A percentile compares a stretch with the other conserved stretches of the same genome.
Evolutionary conservation across 306 rosid species (phyloP).

Genomic region (Castanospermum australe): DNA sequence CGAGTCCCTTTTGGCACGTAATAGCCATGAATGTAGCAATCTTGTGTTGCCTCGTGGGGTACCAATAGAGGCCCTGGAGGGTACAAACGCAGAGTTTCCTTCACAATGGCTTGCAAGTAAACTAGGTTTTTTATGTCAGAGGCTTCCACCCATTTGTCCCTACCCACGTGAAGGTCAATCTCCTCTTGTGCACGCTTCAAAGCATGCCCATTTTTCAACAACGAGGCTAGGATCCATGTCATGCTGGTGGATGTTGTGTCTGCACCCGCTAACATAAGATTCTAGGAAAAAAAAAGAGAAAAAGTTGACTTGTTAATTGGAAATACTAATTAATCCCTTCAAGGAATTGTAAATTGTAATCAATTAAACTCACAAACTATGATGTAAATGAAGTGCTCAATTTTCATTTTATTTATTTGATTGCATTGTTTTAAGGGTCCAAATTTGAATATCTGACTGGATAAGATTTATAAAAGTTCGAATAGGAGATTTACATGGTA

Average conservation of each 20-base stretch:
- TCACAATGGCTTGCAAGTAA: slow-evolving; percentile 54
- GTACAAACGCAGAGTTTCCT: slow-evolving; percentile 52
- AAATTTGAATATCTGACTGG: too few species aligned
- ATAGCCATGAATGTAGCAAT: slow-evolving; percentile 38
- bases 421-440: too few species aligned
- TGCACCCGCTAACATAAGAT: slow-evolving; percentile 54
- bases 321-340: too few species aligned
- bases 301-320: background rate
- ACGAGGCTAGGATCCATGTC: slow-evolving; percentile 51
- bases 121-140: slow-evolving; percentile 36
- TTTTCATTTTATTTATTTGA: too few species aligned
- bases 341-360: too few species aligned
- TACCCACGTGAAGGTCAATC: slow-evolving; percentile 41
- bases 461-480: too few species aligned
- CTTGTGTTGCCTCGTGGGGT: slow-evolving; percentile 58
- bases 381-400: too few species aligned
- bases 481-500: too few species aligned
- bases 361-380: too few species aligned
- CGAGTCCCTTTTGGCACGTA: slow-evolving; percentile 49
- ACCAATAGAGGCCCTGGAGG: slow-evolving; percentile 54
- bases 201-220: slow-evolving; percentile 37
- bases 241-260: slow-evolving; percentile 49
- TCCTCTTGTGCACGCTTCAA: slow-evolving; percentile 56
- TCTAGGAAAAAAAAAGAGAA: slow-evolving; percentile 37
- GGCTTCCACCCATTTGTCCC: slow-evolving; percentile 43